phyloP scores from a whole-genome alignment of 495 filamentous ascomycete genomes.

The Tuber brumale region DNA sequence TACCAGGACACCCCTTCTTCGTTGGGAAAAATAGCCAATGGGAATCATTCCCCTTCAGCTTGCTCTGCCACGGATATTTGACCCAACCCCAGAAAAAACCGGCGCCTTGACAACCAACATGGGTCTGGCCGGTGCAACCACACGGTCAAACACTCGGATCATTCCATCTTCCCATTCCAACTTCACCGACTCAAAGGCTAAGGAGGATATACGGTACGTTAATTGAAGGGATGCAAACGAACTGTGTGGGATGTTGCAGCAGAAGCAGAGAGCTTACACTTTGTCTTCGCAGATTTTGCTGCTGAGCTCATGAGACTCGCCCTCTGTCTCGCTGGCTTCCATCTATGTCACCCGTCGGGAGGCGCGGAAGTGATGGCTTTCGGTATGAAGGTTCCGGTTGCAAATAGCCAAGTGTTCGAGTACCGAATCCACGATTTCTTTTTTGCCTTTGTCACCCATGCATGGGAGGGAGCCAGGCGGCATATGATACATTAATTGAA shows the following conservation, averaged over 20 bases:
- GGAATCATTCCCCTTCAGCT: slow-evolving; percentile 37
- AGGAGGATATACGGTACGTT: slow-evolving; percentile 19
- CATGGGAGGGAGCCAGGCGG: not conserved
- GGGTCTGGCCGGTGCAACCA: slow-evolving; percentile 28
- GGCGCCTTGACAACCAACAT: slow-evolving; percentile 31
- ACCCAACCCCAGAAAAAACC: slow-evolving; percentile 28
- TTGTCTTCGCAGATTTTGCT: slow-evolving; percentile 38
- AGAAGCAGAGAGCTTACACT: slow-evolving; percentile 7
- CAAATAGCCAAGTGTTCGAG: not conserved
- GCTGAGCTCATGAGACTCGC: slow-evolving; percentile 17
- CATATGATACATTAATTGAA: not conserved
- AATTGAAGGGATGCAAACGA: slow-evolving; percentile 21
- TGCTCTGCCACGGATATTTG: slow-evolving; percentile 32
- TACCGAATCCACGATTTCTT: not conserved
- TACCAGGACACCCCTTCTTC: slow-evolving; percentile 19
- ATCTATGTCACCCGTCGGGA: slow-evolving; percentile 8
- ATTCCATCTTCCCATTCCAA: slow-evolving; percentile 32
- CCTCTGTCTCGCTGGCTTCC: slow-evolving; percentile 6
- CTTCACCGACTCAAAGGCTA: slow-evolving; percentile 12
- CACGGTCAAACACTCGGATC: slow-evolving; percentile 25
- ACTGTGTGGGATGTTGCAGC: slow-evolving; percentile 31
- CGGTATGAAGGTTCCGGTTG: not conserved
- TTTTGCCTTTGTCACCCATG: not conserved
- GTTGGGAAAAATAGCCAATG: slow-evolving; percentile 20
- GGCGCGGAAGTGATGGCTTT: not conserved